Conservation (phyloP, 1,284 basidiomycete genomes). For the Irpex rosettiformis region DNA sequence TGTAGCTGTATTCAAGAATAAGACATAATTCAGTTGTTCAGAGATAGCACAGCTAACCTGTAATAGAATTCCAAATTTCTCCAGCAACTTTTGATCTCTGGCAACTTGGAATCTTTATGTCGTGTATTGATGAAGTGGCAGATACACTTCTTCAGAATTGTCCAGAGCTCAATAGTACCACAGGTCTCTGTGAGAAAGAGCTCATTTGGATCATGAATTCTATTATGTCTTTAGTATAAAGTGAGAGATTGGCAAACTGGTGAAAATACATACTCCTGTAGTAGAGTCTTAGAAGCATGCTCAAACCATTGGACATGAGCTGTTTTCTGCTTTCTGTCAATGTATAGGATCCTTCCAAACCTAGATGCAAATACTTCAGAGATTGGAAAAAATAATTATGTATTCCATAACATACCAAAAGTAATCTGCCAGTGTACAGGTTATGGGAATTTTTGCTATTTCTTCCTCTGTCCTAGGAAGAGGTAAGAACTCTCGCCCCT, state of each 20-base stretch:
- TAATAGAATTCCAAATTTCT: conserved; percentile 48
- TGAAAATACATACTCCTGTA: conserved; percentile 38
- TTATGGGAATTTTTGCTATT: conserved; percentile 30
- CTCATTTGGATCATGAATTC: conserved; percentile 55
- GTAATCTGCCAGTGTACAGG: conserved; percentile 44
- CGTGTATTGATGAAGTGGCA: conserved; percentile 33
- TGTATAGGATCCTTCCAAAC: conserved; percentile 61
- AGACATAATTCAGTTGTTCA: background rate
- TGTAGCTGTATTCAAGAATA: conserved; percentile 16
- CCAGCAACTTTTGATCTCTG: background rate
- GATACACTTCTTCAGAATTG: conserved; percentile 42
- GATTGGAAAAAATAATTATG: background rate
- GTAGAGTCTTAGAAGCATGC: conserved; percentile 54
- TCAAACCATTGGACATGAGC: conserved; percentile 71
- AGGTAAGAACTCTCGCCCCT: conserved; percentile 22
- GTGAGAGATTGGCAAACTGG: background rate
- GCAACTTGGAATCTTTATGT: background rate
- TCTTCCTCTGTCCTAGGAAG: conserved; percentile 21
- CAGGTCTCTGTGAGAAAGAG: conserved; percentile 60
- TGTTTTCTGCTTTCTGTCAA: conserved; percentile 36
- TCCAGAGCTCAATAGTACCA: conserved; percentile 30
- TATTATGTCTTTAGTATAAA: background rate
- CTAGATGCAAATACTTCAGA: conserved; percentile 33
- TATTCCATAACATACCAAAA: conserved; percentile 48
- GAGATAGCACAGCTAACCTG: conserved; percentile 37